Evolutionary conservation across 106 monocot genomes (phyloP), one percentile per base, ranked within the genome.

Genomic region (Phalaenopsis aphrodite): DNA sequence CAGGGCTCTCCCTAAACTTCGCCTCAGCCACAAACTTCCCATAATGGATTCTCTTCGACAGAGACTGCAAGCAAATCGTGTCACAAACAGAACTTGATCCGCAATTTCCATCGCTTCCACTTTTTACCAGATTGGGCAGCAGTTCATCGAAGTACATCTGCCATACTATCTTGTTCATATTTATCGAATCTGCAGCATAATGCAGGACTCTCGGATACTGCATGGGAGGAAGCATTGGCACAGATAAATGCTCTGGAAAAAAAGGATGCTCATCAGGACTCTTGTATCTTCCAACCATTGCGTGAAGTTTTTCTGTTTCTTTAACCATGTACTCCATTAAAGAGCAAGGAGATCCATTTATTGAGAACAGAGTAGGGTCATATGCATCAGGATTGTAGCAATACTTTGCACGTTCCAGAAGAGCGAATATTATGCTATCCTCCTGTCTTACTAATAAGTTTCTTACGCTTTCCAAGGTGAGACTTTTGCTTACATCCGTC

Each of bases 181-280:
- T 93, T 56, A 95, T 95, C 2, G 92, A 89, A 87, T 87, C 80
- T 80, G 92, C 90, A 82, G 83, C 71, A 0, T 87, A 87, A 87
- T 95, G 92, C 77, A 95, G 58, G 80, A 90, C 88, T 90, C 88
- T 85, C 56, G 98, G 98, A 75, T 98, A 98, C 43, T 93, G 81
- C 69, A 94, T 88, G 18, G 98, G 94, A 39, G 98, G 94, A 83
- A 98, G 80, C 82, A 87, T 79, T 3, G 90, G 90, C 64, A 88
- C 86, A 66, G 98, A 94, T 16, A 98, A 78, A 88, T 88, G 82
- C 71, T 87, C 85, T 23, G 92, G 87, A 82, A 98, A 94, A 85
- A 94, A 98, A 43, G 98, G 94, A 81, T 98, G 92, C 80, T 98
- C 98, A 87, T 98, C 98, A 56, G 98, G 98, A 82, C 98, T 91